Evolutionary conservation across 108 stramenopile species (phyloP).

Genomic region (Cyclostephanos invisitatus): DNA sequence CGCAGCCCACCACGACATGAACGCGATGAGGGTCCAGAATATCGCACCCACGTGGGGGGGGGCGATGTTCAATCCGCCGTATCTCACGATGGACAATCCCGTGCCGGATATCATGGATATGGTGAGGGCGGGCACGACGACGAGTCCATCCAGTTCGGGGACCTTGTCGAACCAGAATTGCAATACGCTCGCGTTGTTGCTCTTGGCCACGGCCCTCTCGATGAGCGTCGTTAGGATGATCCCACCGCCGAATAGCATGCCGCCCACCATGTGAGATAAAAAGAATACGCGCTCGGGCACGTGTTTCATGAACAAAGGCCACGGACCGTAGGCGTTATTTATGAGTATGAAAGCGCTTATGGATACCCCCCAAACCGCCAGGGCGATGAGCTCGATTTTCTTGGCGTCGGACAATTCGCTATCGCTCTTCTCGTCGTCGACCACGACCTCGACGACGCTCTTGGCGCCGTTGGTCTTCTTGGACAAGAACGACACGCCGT

Average conservation of each 20-base stretch:
- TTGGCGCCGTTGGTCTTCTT: too few relatives aligned
- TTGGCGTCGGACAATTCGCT: slow-evolving; percentile 39
- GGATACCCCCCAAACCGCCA: slow-evolving; percentile 49
- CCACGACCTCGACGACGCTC: slow-evolving; percentile 8
- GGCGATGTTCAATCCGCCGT: slow-evolving; percentile 60
- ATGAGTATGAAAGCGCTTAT: slow-evolving; percentile 57
- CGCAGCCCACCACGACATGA: slow-evolving; percentile 59
- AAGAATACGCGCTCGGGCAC: slow-evolving; percentile 57
- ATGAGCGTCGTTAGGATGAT: slow-evolving; percentile 56
- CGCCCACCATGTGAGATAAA: slow-evolving; percentile 55
- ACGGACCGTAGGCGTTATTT: slow-evolving; percentile 59
- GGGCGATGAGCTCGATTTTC: slow-evolving; percentile 46
- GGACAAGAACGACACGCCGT: too few relatives aligned
- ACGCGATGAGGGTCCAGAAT: slow-evolving; percentile 57
- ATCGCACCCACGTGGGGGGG: slow-evolving; percentile 57
- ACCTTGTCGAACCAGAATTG: slow-evolving; percentile 69
- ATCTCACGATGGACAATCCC: slow-evolving; percentile 52
- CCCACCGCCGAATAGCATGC: slow-evolving; percentile 65
- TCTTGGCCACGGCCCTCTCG: slow-evolving; percentile 51
- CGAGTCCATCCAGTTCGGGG: slow-evolving; percentile 50
- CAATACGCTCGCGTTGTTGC: slow-evolving; percentile 45
- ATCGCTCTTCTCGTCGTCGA: slow-evolving; percentile 18
- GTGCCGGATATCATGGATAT: slow-evolving; percentile 57
- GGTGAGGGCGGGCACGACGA: slow-evolving; percentile 66
- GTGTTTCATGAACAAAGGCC: slow-evolving; percentile 48